Conservation (phyloP, 2,329 filamentous ascomycete species). For the Fusarium setosum region DNA sequence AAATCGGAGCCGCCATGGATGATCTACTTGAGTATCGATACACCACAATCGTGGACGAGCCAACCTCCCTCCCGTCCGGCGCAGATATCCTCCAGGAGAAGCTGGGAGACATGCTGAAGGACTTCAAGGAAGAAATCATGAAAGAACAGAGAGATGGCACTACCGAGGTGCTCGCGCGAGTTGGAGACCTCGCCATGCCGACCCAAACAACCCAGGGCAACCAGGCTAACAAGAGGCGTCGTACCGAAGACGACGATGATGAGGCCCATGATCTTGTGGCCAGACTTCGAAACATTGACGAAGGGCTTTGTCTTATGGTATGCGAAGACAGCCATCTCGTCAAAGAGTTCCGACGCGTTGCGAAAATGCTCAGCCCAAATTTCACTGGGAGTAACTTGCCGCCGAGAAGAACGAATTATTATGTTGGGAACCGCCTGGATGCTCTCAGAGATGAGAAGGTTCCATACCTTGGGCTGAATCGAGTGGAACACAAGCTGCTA, state of each 20-base stretch:
- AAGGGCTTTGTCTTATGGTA: neutral
- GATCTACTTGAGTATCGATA: neutral
- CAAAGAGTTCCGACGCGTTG: neutral
- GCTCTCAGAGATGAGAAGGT: too few relatives aligned
- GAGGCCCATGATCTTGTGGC: neutral
- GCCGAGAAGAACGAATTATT: too few relatives aligned
- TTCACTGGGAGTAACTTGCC: too few relatives aligned
- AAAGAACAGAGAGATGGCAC: neutral
- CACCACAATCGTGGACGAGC: neutral
- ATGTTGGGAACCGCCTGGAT: too few relatives aligned
- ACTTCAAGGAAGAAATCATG: neutral
- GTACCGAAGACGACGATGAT: neutral
- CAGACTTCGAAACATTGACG: neutral
- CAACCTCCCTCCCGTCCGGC: neutral
- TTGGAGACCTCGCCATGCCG: neutral
- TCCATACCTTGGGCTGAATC: too few relatives aligned
- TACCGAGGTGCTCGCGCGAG: neutral
- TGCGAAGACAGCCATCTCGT: neutral
- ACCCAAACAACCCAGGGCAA: neutral
- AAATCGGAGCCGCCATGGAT: neutral
- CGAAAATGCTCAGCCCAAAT: neutral
- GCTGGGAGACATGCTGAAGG: neutral
- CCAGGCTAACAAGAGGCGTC: neutral
- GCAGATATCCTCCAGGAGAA: neutral
- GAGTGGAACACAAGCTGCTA: too few relatives aligned